A percentile compares a stretch with the other conserved stretches of the same genome.
These are phyloP conservation scores for Raffaelea albimanens DNA, from an alignment of 2,329 filamentous ascomycete species.

Conservation along the genomic window DNA sequence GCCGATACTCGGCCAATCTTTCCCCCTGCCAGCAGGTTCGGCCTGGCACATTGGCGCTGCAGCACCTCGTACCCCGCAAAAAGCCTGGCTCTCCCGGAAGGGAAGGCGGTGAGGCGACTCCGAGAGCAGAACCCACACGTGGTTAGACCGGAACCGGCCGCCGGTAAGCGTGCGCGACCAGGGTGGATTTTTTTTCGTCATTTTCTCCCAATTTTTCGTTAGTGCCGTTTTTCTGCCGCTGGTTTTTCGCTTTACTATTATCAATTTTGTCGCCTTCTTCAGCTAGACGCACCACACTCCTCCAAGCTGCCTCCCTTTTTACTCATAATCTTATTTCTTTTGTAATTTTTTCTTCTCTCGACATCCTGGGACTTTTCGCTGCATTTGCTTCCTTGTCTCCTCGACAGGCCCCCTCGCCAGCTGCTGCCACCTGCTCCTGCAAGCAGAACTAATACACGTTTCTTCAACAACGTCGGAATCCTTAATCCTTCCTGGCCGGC, in stretches of 20 bases:
- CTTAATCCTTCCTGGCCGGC: too few species aligned
- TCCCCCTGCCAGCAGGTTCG: background rate
- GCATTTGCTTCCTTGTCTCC: background rate
- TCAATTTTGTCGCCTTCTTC: too few species aligned
- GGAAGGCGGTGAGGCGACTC: conserved; percentile 4
- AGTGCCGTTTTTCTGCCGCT: background rate
- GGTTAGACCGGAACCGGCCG: background rate
- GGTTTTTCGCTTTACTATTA: background rate
- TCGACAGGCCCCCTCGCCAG: too few species aligned
- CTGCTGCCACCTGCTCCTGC: too few species aligned
- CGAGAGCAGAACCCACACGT: background rate
- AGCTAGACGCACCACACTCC: background rate
- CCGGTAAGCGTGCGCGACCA: background rate
- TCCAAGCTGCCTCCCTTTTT: background rate
- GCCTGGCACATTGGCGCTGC: too few species aligned
- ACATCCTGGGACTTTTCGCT: background rate
- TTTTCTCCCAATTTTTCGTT: background rate
- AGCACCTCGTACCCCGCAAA: conserved; percentile 2
- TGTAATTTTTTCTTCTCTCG: background rate
- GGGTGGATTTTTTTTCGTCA: background rate
- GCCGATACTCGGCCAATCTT: too few species aligned
- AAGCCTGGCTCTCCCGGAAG: background rate
- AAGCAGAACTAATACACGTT: too few species aligned
- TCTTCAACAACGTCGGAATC: too few species aligned
- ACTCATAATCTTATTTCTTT: background rate